Percentiles rank a stretch among this genome's conserved stretches.
phyloP scores from a whole-genome alignment of 2,329 filamentous ascomycete genomes.

The Verticillium longisporum region DNA sequence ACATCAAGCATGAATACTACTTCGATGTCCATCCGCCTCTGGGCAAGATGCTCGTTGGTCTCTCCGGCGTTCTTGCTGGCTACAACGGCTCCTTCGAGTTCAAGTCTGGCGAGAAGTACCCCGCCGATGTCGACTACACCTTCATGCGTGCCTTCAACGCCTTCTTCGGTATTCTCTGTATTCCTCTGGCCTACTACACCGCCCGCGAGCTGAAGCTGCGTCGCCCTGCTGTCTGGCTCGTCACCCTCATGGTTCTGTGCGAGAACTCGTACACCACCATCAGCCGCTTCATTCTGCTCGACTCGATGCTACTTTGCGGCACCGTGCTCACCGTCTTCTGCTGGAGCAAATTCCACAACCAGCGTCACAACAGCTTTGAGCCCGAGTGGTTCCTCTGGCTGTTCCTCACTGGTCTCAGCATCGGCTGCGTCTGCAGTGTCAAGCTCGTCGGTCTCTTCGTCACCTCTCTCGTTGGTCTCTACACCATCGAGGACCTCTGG shows the following conservation, averaged over 20 bases:
- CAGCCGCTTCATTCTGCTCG: slow-evolving; percentile 93
- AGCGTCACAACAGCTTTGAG: slow-evolving; percentile 80
- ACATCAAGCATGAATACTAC: slow-evolving; percentile 98
- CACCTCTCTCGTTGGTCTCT: slow-evolving; percentile 88
- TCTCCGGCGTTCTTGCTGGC: slow-evolving; percentile 91
- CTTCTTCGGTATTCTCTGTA: slow-evolving; percentile 84
- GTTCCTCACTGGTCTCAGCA: slow-evolving; percentile 86
- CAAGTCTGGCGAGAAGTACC: slow-evolving; percentile 96
- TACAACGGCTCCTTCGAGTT: slow-evolving; percentile 99
- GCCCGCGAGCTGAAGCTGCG: slow-evolving; percentile 84
- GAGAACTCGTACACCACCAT: slow-evolving; percentile 99
- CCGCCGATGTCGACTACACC: slow-evolving; percentile 88
- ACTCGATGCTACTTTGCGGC: slow-evolving; percentile 97
- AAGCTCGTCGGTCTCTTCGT: slow-evolving; percentile 97
- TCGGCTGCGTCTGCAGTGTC: slow-evolving; percentile 96
- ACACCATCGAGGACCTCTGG: slow-evolving; percentile 96
- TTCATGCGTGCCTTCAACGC: slow-evolving; percentile 99
- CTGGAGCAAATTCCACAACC: slow-evolving; percentile 93
- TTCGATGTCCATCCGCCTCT: slow-evolving; percentile 86
- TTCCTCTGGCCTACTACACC: slow-evolving; percentile 92
- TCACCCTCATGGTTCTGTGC: slow-evolving; percentile 94
- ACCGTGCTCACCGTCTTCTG: slow-evolving; percentile 97
- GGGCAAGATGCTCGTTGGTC: slow-evolving; percentile 95
- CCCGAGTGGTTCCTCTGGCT: slow-evolving; percentile 93
- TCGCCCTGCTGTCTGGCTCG: slow-evolving; percentile 84